Conservation (phyloP, 805 yeast genomes). For the Candida yuanshanica region DNA sequence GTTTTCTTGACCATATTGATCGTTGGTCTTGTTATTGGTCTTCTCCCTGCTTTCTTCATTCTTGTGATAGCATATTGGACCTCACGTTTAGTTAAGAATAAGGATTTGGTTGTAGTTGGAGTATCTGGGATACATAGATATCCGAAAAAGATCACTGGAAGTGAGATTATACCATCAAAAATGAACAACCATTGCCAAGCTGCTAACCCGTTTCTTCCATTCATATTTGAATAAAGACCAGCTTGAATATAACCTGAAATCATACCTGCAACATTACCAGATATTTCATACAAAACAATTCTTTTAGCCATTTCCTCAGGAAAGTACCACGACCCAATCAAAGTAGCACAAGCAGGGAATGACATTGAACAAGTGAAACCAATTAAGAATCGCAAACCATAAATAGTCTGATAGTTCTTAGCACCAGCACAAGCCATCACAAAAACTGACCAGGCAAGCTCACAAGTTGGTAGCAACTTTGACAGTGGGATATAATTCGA, state of each 20-base stretch:
- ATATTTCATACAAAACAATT: conserved; percentile 36
- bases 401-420: conserved; percentile 30
- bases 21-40: conserved; percentile 5
- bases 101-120: conserved; percentile 16
- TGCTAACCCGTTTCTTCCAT: conserved; percentile 33
- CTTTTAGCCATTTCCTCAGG: conserved; percentile 39
- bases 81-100: conserved; percentile 7
- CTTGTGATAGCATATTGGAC: conserved; percentile 9
- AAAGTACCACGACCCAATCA: conserved; percentile 35
- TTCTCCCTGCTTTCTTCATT: conserved; percentile 12
- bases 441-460: conserved; percentile 57
- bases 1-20: conserved; percentile 6
- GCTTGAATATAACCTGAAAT: conserved; percentile 48
- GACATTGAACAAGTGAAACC: conserved; percentile 42
- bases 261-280: conserved; percentile 42
- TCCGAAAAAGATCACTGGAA: conserved; percentile 33
- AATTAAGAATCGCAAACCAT: conserved; percentile 42
- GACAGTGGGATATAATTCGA: conserved; percentile 43
- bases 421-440: conserved; percentile 45
- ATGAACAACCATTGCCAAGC: conserved; percentile 45
- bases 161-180: conserved; percentile 27
- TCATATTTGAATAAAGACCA: conserved; percentile 33
- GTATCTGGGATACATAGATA: conserved; percentile 41
- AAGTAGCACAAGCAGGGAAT: conserved; percentile 34
- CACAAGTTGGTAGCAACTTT: conserved; percentile 38